Conservation (phyloP, 345 rosid species). For the Psidium friedrichsthalianum region DNA sequence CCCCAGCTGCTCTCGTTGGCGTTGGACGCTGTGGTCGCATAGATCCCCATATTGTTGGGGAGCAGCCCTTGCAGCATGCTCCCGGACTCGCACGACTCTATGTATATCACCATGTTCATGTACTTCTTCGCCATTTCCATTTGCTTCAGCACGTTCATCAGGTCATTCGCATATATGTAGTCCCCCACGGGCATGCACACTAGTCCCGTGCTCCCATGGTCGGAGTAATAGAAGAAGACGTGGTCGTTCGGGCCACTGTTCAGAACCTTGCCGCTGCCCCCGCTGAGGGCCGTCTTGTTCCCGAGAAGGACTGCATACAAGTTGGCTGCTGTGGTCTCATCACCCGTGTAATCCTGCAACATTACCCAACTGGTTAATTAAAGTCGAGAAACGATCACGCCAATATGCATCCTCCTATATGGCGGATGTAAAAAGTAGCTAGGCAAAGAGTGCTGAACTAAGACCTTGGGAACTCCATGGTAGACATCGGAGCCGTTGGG, state of each 20-base stretch:
- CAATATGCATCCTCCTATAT: neutral
- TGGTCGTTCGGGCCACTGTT: slow-evolving; percentile 38
- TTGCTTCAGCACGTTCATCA: slow-evolving; percentile 33
- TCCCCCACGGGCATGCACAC: slow-evolving; percentile 28
- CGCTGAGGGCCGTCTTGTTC: slow-evolving; percentile 34
- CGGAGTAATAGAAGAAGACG: slow-evolving; percentile 47
- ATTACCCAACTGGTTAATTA: neutral
- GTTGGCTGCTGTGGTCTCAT: slow-evolving; percentile 23
- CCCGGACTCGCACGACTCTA: slow-evolving; percentile 66
- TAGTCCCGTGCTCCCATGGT: slow-evolving; percentile 43
- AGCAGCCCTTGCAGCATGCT: slow-evolving; percentile 57
- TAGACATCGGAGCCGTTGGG: slow-evolving; percentile 55
- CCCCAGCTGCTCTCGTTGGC: slow-evolving; percentile 43
- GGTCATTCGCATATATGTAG: slow-evolving; percentile 23
- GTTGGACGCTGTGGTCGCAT: slow-evolving; percentile 53
- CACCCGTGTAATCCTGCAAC: slow-evolving; percentile 41
- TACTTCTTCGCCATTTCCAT: slow-evolving; percentile 26
- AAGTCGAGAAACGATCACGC: neutral
- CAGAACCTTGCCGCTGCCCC: slow-evolving; percentile 57
- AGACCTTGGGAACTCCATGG: slow-evolving; percentile 56
- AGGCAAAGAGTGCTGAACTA: neutral
- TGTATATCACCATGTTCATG: slow-evolving; percentile 47
- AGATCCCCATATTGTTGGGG: slow-evolving; percentile 19
- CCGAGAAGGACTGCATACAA: slow-evolving; percentile 41
- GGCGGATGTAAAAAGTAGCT: neutral